Percentiles rank a stretch among this genome's conserved stretches.
Conservation (phyloP, 345 rosid genomes). For the Brassica carinata region DNA sequence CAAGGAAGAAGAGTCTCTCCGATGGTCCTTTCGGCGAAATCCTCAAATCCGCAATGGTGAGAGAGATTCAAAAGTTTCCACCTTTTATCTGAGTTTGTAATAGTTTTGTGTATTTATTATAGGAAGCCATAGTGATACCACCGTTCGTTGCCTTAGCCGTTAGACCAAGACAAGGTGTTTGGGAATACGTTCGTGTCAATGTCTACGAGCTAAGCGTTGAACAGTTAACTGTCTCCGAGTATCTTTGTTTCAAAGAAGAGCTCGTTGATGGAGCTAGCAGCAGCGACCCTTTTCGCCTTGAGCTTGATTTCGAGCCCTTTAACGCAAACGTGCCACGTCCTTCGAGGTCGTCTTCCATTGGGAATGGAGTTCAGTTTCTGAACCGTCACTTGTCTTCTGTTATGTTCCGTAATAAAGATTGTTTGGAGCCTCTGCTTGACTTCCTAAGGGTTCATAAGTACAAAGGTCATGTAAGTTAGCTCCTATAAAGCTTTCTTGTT, state of each 20-base stretch:
- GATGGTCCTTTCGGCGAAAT: slow-evolving; percentile 79
- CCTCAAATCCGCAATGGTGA: slow-evolving; percentile 76
- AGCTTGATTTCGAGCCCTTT: slow-evolving; percentile 98
- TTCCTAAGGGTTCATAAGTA: slow-evolving; percentile 83
- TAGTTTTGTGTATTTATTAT: slow-evolving; percentile 4
- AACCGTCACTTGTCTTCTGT: slow-evolving; percentile 94
- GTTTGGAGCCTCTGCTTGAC: slow-evolving; percentile 82
- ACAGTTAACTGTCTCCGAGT: slow-evolving; percentile 74
- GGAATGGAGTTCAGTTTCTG: slow-evolving; percentile 98
- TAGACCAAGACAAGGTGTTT: slow-evolving; percentile 98
- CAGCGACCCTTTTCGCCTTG: slow-evolving; percentile 61
- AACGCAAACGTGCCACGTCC: slow-evolving; percentile 89
- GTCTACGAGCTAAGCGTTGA: slow-evolving; percentile 85
- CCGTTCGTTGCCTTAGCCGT: slow-evolving; percentile 91
- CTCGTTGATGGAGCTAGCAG: slow-evolving; percentile 68
- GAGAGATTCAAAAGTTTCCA: neutral
- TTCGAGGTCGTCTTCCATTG: slow-evolving; percentile 87
- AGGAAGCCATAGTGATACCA: slow-evolving; percentile 97
- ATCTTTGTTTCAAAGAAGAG: slow-evolving; percentile 86
- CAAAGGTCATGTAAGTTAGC: slow-evolving; percentile 82
- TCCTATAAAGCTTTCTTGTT: neutral
- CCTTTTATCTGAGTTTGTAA: neutral
- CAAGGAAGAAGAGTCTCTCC: slow-evolving; percentile 48
- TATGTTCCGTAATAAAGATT: slow-evolving; percentile 92
- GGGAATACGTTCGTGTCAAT: slow-evolving; percentile 97